Conservation (phyloP, 768 basidiomycete genomes). For the Gautieria morchelliformis region DNA sequence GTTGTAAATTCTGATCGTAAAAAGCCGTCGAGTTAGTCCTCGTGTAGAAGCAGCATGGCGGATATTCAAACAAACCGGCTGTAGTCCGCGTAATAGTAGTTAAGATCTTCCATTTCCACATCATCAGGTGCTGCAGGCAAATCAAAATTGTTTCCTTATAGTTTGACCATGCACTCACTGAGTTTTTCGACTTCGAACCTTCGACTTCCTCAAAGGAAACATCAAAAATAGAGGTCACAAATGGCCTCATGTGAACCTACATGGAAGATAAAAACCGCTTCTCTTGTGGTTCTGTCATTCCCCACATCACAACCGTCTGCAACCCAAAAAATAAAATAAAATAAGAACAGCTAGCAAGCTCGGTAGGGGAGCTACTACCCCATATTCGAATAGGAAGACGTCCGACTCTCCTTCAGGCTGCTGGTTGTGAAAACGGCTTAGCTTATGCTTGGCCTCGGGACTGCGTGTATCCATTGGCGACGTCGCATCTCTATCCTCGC, state of each 20-base stretch:
- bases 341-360: not conserved
- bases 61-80: constrained; percentile 52
- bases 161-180: constrained; percentile 31
- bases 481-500: not conserved
- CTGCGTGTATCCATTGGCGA: constrained; percentile 13
- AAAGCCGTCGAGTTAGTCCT: constrained; percentile 6
- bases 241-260: constrained; percentile 36
- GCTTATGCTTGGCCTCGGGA: constrained; percentile 26
- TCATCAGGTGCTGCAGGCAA: constrained; percentile 61
- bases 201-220: constrained; percentile 41
- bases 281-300: constrained; percentile 92
- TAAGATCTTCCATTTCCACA: constrained; percentile 93
- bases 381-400: constrained; percentile 90
- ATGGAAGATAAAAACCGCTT: constrained; percentile 82
- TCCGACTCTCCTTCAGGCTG: constrained; percentile 56
- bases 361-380: constrained; percentile 19
- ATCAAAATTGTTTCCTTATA: not conserved
- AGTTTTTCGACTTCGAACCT: constrained; percentile 90
- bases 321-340: not conserved
- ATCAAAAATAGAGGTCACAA: not conserved
- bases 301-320: constrained; percentile 87
- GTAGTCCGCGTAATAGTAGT: constrained; percentile 95
- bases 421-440: constrained; percentile 11
- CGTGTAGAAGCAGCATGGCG: not conserved
- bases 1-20: constrained; percentile 70